Conservation (phyloP, 352 stramenopile genomes). For the Nothophytophthora sp. region DNA sequence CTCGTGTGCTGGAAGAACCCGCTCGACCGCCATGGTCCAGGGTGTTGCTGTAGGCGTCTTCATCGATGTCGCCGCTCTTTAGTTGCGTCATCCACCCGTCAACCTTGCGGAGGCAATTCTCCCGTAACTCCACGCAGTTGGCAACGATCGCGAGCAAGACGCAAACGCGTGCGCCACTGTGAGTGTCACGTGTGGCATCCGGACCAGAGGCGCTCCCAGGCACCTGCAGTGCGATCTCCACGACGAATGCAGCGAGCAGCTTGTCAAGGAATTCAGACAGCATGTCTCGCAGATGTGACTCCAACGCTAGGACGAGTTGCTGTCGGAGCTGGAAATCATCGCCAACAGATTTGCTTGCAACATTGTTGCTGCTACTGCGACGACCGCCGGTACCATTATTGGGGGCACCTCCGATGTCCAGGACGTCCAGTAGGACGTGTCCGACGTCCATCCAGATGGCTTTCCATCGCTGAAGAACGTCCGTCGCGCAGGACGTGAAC, state of each 20-base stretch:
- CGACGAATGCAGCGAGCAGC: conserved; percentile 45
- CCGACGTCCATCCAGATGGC: conserved; percentile 56
- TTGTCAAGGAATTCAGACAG: conserved; percentile 50
- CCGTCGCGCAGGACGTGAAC: conserved; percentile 41
- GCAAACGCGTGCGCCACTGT: conserved; percentile 41
- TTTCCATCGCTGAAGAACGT: conserved; percentile 54
- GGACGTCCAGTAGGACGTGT: conserved; percentile 46
- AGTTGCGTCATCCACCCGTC: conserved; percentile 52
- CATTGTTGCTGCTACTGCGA: conserved; percentile 9
- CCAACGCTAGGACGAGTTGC: conserved; percentile 38
- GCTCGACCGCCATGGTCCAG: conserved; percentile 20
- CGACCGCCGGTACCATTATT: too few relatives aligned
- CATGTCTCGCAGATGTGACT: conserved; percentile 49
- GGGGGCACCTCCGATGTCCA: conserved; percentile 15
- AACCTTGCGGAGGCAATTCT: conserved; percentile 46
- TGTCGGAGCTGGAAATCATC: conserved; percentile 22
- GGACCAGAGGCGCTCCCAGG: conserved; percentile 30
- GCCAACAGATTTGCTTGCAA: conserved; percentile 1
- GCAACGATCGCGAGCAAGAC: conserved; percentile 70
- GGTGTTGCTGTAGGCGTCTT: conserved; percentile 12
- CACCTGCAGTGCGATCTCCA: conserved; percentile 33
- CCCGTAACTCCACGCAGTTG: conserved; percentile 73
- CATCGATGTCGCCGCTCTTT: conserved; percentile 19
- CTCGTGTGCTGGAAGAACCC: conserved; percentile 18
- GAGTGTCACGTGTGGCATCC: conserved; percentile 16